Base-by-base conservation (phyloP, 306 rosid genomes). In the Delonix regia region DNA sequence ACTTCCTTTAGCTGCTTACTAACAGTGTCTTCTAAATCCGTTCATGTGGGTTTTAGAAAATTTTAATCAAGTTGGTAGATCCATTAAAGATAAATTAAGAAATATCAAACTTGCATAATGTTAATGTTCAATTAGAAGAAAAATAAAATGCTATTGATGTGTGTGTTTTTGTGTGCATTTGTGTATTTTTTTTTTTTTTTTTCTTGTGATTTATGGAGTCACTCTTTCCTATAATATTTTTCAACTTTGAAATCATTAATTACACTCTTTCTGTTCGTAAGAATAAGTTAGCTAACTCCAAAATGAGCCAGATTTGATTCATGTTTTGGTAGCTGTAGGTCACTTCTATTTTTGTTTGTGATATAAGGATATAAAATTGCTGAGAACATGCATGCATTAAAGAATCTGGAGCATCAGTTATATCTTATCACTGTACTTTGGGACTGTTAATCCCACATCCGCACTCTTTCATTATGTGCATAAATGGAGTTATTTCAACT, bases 11-110 rank as follows among this genome's bases (percentile, higher is more conserved):
- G 55, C 34, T 42, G 22, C 60, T 64, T 65, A 28, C 67, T 53
- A 3, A 51, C 30, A 19, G 3, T 73, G 67, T 25, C 59, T 73
- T 64, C 62, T 28, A 21, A 39, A 52, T 72, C 66, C 18, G 2
- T 36, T 38, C 24, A 55, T 41, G 28, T 59, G 34, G 22, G 22
- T 41, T 18, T 61, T 73, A 64, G 63, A 49, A 42, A 41, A 55
- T 9, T 33, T 55, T 74, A 73, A 10, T 55, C n/a, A 33, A 65
- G 41, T 66, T 64, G 69, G 45, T 36, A 51, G 78, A 41, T 73
- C 10, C 42, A 27, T 19, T 22, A 33, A 57, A 18, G 51, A 47
- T 39, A 71, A 15, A 22, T 39, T 62, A 18, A 62, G 45, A 62
- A 9, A 60, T 60, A 60, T 30, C 22, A 30, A 49, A 42, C 47